phyloP scores from a whole-genome alignment of 495 filamentous ascomycete species.

The Podospora bellae-mahoneyi region DNA sequence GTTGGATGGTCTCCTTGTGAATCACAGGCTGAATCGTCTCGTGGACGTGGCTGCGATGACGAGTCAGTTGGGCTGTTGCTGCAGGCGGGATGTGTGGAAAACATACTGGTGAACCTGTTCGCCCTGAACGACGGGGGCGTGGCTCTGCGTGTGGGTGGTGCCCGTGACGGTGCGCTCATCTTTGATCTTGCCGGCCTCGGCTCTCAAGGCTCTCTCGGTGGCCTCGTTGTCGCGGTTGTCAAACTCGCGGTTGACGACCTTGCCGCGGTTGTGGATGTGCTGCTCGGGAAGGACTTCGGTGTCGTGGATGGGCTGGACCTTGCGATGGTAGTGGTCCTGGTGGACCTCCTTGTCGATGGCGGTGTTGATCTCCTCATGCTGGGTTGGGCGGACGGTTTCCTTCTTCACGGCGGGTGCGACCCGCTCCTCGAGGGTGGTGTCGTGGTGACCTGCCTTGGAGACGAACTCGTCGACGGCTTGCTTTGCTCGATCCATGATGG shows the following conservation, averaged over 20 bases:
- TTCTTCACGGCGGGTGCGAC: constrained; percentile 58
- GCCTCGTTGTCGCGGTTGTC: constrained; percentile 51
- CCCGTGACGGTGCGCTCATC: constrained; percentile 46
- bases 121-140: constrained; percentile 48
- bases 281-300: constrained; percentile 47
- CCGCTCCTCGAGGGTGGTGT: constrained; percentile 60
- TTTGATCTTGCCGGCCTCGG: constrained; percentile 51
- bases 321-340: constrained; percentile 57
- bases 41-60: constrained; percentile 44
- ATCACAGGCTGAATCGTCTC: constrained; percentile 65
- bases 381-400: constrained; percentile 50
- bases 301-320: constrained; percentile 51
- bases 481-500: constrained; percentile 57
- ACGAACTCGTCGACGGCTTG: constrained; percentile 52
- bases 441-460: constrained; percentile 53
- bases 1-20: constrained; percentile 63
- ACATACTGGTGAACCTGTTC: constrained; percentile 60
- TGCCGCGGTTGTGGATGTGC: constrained; percentile 46
- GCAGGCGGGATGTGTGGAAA: background rate
- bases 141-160: constrained; percentile 45
- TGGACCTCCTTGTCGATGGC: constrained; percentile 62
- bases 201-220: constrained; percentile 42
- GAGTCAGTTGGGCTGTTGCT: constrained; percentile 14
- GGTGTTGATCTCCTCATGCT: constrained; percentile 53
- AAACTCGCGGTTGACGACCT: constrained; percentile 53